Percentiles rank a stretch among this genome's conserved stretches.
Evolutionary conservation across 768 basidiomycete genomes (phyloP).

Genomic region (Floccularia luteovirens): DNA sequence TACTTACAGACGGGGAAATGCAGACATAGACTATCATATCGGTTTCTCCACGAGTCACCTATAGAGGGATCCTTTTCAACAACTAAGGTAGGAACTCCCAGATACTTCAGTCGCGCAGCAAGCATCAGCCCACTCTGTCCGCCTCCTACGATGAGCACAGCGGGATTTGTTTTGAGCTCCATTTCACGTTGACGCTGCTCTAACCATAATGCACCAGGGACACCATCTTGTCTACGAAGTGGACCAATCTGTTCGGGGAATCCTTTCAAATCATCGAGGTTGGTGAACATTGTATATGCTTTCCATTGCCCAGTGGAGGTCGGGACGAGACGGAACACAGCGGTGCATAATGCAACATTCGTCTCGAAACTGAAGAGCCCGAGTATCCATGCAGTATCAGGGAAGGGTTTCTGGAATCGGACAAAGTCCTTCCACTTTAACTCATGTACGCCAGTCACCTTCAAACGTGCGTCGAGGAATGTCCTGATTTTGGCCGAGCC

Average conservation of each 20-base stretch:
- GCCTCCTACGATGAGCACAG: slow-evolving; percentile 55
- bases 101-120: slow-evolving; percentile 57
- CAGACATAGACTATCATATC: slow-evolving; percentile 61
- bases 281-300: slow-evolving; percentile 52
- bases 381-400: slow-evolving; percentile 52
- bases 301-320: slow-evolving; percentile 40
- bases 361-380: slow-evolving; percentile 51
- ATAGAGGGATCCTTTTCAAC: slow-evolving; percentile 55
- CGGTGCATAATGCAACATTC: slow-evolving; percentile 38
- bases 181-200: slow-evolving; percentile 30
- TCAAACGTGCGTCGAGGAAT: slow-evolving; percentile 43
- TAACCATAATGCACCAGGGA: slow-evolving; percentile 48
- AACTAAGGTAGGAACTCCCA: slow-evolving; percentile 51
- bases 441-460: slow-evolving; percentile 12
- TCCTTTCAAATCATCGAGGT: slow-evolving; percentile 46
- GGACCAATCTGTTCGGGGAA: slow-evolving; percentile 43
- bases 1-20: slow-evolving; percentile 63
- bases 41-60: slow-evolving; percentile 59
- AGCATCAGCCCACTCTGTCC: slow-evolving; percentile 62
- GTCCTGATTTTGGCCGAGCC: slow-evolving; percentile 26
- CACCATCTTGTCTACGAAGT: slow-evolving; percentile 29
- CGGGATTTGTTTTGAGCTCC: slow-evolving; percentile 46
- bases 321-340: slow-evolving; percentile 49
- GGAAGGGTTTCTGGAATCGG: slow-evolving; percentile 30
- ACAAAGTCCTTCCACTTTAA: slow-evolving; percentile 12